Evolutionary conservation across 73 alveolate genomes (phyloP).

Genomic region (Tetrahymena thermophila): DNA sequence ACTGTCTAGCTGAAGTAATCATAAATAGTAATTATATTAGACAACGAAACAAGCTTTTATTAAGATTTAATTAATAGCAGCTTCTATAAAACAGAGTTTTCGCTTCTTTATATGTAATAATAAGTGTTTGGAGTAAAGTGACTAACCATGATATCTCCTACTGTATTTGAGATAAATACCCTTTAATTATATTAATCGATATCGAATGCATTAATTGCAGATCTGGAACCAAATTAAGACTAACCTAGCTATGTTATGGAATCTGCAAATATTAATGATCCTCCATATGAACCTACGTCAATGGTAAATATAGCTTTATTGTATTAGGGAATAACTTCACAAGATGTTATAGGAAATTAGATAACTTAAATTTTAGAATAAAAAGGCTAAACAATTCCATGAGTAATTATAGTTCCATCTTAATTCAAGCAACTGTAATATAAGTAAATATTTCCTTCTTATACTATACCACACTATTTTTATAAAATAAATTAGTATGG

Average conservation of each 20-base stretch:
- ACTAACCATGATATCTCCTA: neutral
- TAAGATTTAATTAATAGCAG: neutral
- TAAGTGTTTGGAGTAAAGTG: neutral
- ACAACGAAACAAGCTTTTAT: neutral
- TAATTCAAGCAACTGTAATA: neutral
- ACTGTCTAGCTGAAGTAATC: neutral
- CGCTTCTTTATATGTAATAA: neutral
- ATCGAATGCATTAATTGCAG: neutral
- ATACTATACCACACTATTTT: no score
- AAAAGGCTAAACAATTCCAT: neutral
- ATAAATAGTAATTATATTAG: neutral
- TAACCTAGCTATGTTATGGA: no score
- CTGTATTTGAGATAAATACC: neutral
- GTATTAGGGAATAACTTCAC: neutral
- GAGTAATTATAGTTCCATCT: neutral
- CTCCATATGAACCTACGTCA: neutral
- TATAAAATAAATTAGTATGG: no score
- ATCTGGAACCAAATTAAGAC: neutral
- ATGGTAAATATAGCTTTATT: neutral
- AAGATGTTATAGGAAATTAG: neutral
- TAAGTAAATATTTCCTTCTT: no score
- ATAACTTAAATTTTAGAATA: neutral
- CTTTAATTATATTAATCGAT: neutral
- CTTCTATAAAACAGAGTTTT: neutral
- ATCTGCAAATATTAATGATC: neutral